Conservation (phyloP, 2,329 filamentous ascomycete species). For the Ceratocystis variospora region DNA sequence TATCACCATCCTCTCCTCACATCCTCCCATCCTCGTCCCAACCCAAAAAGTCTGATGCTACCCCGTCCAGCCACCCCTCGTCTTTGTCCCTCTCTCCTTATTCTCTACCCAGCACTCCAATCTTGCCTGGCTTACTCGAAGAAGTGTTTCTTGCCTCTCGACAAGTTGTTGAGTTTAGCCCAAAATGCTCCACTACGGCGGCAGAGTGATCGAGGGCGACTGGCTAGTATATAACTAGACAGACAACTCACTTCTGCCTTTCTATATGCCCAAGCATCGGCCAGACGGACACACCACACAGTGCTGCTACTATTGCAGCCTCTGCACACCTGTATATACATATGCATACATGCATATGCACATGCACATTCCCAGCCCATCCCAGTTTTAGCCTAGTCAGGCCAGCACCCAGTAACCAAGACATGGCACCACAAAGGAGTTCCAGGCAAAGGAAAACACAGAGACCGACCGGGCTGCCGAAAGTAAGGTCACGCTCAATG, state of each 20-base stretch:
- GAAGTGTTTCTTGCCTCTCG: no score
- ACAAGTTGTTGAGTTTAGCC: neutral
- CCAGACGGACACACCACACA: neutral
- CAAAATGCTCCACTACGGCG: neutral
- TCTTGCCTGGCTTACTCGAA: neutral
- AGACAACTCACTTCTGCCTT: neutral
- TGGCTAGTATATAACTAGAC: no score
- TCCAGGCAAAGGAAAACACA: neutral
- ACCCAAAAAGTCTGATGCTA: conserved; percentile 1
- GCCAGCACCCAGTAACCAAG: neutral
- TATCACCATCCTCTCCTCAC: neutral
- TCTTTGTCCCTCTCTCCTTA: neutral
- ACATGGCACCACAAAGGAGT: neutral
- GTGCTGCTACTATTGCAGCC: neutral
- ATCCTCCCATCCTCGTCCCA: neutral
- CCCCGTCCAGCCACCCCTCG: neutral
- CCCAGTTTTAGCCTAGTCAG: neutral
- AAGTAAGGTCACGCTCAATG: no score
- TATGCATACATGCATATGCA: conserved; percentile 4
- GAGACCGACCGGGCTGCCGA: neutral
- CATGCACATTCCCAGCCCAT: conserved; percentile 4
- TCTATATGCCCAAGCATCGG: neutral
- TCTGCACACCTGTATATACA: conserved; percentile 7
- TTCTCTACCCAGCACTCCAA: neutral
- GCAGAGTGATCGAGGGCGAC: no score